These are phyloP conservation scores for Diplodia mutila DNA, from an alignment of 2,329 filamentous ascomycete genomes.

Conservation along the genomic window DNA sequence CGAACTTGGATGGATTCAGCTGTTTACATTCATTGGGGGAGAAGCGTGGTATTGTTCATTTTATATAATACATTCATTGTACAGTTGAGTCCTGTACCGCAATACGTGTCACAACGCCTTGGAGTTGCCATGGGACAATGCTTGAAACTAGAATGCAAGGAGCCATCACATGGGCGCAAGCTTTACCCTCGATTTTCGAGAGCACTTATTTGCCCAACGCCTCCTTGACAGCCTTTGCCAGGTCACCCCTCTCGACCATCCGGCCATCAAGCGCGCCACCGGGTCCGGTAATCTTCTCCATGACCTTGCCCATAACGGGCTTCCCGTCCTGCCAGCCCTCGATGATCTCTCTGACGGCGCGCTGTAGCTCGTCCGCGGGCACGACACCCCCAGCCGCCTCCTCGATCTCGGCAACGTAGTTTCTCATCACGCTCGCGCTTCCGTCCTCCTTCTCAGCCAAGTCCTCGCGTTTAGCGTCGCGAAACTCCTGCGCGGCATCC, in stretches of 20 bases:
- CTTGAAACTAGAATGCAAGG: neutral
- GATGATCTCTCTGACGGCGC: constrained; percentile 57
- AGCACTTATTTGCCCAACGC: neutral
- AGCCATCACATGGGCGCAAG: neutral
- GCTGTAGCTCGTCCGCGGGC: constrained; percentile 61
- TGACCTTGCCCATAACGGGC: constrained; percentile 61
- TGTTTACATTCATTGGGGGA: neutral
- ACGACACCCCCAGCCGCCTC: constrained; percentile 45
- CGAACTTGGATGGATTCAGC: no score
- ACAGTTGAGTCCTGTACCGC: neutral
- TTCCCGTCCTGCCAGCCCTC: constrained; percentile 52
- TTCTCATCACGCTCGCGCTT: constrained; percentile 67
- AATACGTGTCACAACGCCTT: neutral
- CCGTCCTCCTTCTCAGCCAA: constrained; percentile 70
- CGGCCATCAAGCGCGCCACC: constrained; percentile 61
- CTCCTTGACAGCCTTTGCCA: constrained; percentile 66
- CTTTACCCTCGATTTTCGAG: neutral
- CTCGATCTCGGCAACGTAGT: constrained; percentile 65
- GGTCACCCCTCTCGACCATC: constrained; percentile 64
- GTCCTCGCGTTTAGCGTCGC: constrained; percentile 66
- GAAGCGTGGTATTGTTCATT: neutral
- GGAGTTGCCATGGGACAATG: neutral
- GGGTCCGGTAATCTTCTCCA: constrained; percentile 58
- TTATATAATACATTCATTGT: constrained; percentile 10
- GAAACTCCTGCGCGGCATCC: constrained; percentile 67